Percentiles rank a stretch among this genome's conserved stretches.
Conservation (phyloP, 352 stramenopile species). For the Phytophthora boehmeriae region DNA sequence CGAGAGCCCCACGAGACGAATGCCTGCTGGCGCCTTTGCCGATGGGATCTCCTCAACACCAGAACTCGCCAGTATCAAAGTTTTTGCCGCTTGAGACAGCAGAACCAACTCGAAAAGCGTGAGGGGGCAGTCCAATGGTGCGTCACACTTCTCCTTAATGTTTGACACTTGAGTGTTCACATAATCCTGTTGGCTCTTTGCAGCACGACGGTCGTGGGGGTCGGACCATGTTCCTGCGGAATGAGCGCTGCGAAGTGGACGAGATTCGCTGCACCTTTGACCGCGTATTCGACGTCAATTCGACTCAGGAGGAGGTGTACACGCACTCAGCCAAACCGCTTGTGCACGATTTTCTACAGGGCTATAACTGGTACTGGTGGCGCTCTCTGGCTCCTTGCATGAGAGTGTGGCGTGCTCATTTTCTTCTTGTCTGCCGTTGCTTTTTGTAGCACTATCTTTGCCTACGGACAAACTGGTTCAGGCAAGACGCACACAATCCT, state of each 20-base stretch:
- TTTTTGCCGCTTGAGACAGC: conserved; percentile 81
- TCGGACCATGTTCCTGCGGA: conserved; percentile 64
- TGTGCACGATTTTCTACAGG: conserved; percentile 68
- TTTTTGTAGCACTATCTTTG: conserved; percentile 77
- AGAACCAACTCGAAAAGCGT: conserved; percentile 76
- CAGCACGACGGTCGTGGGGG: conserved; percentile 66
- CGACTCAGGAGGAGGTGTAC: conserved; percentile 75
- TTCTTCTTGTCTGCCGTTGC: background rate
- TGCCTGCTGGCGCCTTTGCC: conserved; percentile 14
- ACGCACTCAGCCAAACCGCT: conserved; percentile 69
- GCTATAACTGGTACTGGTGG: conserved; percentile 69
- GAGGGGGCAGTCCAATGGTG: conserved; percentile 69
- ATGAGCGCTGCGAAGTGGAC: conserved; percentile 73
- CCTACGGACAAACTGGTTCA: conserved; percentile 90
- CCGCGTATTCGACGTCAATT: conserved; percentile 62
- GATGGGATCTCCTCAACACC: conserved; percentile 1
- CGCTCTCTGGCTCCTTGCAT: background rate
- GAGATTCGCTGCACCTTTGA: conserved; percentile 81
- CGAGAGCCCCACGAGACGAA: conserved; percentile 25
- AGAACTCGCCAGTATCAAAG: conserved; percentile 56
- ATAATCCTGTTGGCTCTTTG: background rate
- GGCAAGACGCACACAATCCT: conserved; percentile 93
- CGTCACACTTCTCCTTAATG: background rate
- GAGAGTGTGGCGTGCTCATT: background rate
- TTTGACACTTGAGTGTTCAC: too few species aligned